Base-by-base conservation (phyloP, 1,284 basidiomycete genomes). In the Boletus mariae region DNA sequence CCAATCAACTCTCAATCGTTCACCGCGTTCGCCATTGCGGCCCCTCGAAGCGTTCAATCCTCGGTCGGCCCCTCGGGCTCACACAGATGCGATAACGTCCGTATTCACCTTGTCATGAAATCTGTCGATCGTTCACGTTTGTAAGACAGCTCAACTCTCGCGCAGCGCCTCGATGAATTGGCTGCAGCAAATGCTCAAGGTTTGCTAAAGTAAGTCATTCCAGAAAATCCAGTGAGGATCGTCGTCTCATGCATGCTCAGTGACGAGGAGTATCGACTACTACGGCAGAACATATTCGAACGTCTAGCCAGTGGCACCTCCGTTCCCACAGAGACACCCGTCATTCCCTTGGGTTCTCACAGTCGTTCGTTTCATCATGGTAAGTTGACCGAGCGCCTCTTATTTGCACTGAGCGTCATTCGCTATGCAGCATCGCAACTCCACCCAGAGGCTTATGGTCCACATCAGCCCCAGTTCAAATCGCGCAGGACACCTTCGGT, bases 141-240 rank as follows among this genome's bases (percentile, higher is more conserved):
- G 47, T 8, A 49, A 50, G 45, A 54, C 50, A 90, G 88, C 54
- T 75, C 81, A 55, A 85, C 84, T 26, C 77, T 91, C 56, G 88
- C 89, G 29, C 84, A 89, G 69, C 78, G 85, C 54, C 75, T 91
- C 55, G 82, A 87, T 57, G 89, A 90, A 68, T 72, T 91, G 54
- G 86, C 87, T n/a, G 70, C 76, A 29, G 87, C 88, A 26, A 90
- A 91, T 66, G 77, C 82, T 5, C 83, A 90, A 61, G 88, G 88
- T 29, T 73, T 91, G 51, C 74, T 91, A 50, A 83, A 81, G 87
- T 90, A 67, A 64, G 84, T 77, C 32, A 41, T 54, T 47, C 38
- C 37, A 40, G 34, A 32, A 13, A 42, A 10, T 13, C 12, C 15
- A 42, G 46, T 53, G 23, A 45, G 20, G 34, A 47, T 47, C 47